Base-by-base conservation (phyloP, 768 basidiomycete genomes). In the Boletus rufocinnamomeus region DNA sequence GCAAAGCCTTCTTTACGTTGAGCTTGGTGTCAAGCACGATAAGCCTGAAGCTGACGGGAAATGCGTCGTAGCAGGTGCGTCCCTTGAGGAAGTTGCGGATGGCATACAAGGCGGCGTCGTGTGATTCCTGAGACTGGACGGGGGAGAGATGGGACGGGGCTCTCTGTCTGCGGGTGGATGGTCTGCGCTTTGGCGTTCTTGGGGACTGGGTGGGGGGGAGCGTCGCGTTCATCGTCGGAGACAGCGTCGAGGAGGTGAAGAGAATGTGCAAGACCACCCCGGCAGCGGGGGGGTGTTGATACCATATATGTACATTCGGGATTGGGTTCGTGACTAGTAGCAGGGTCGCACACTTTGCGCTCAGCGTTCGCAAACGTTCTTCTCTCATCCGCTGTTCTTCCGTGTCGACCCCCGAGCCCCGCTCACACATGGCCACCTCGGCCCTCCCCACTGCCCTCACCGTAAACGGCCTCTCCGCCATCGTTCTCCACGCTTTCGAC, bases 11-110 rank as follows among this genome's bases (percentile, higher is more conserved):
- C 78, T 95, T 96, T 53, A 98, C 95, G 69, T 91, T 94, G 66
- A 99, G 83, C 73, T 93, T 91, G 47, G 91, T 95, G 75, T 99
- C 97, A 56, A 99, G 84, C 27, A 98, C 95, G 71, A 99, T 98
- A 68, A 98, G 82, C 66, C 96, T 82, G 77, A 95, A 99, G 74
- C 87, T 91, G 77, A 98, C 93, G 27, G 97, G 97, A 67, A 99
- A 95, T 34, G 96, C 94, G 74, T 98, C 96, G 77, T 98, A 99
- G 63, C 88, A 87, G 19, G 87, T 91, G 68, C 92, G 85, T 57
- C 88, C 84, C 67, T 85, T 89, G 76, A 98, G 86, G 75, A 94
- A 92, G 52, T 75, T 75, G 52, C 96, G 82, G 68, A 99, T 94
- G 55, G 82, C 76, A 57, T 77, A 70, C 57, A 93, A 72, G 27